phyloP scores from a whole-genome alignment of 768 basidiomycete genomes.

The Termitomyces sp. region DNA sequence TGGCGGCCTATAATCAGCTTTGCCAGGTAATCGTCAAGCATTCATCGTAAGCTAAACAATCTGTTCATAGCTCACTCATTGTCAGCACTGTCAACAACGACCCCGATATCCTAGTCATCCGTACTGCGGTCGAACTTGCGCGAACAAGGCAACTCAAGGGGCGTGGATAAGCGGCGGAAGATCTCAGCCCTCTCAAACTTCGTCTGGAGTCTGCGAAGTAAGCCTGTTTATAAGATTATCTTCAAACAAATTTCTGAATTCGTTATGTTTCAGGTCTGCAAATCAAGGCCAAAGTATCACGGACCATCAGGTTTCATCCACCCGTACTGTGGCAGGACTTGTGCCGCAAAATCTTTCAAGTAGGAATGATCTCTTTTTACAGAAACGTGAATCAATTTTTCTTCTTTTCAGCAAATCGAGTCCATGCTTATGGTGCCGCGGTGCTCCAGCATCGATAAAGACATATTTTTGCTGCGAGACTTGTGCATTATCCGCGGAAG shows the following conservation, averaged over 20 bases:
- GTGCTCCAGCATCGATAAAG: constrained; percentile 39
- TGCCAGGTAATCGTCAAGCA: background rate
- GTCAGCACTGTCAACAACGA: constrained; percentile 3
- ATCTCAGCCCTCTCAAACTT: background rate
- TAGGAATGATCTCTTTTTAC: background rate
- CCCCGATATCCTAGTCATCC: background rate
- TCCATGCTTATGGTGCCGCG: constrained; percentile 56
- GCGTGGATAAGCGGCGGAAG: background rate
- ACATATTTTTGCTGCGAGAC: constrained; percentile 58
- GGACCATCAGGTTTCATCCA: constrained; percentile 50
- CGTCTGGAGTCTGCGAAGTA: constrained; percentile 35
- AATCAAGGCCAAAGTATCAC: constrained; percentile 50
- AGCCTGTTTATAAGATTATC: constrained; percentile 13
- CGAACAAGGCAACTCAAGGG: background rate
- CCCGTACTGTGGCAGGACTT: constrained; percentile 59
- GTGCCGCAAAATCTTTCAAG: constrained; percentile 27
- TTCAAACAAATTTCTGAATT: background rate
- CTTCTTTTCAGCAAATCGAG: constrained; percentile 36
- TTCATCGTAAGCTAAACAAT: background rate
- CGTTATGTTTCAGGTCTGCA: constrained; percentile 41
- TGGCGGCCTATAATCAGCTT: background rate
- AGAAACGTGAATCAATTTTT: background rate
- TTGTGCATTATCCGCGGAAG: constrained; percentile 50
- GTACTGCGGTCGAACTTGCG: constrained; percentile 4
- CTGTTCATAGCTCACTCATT: background rate